Conservation (phyloP, 2,329 filamentous ascomycete genomes). For the Domatiomyces globalis region DNA sequence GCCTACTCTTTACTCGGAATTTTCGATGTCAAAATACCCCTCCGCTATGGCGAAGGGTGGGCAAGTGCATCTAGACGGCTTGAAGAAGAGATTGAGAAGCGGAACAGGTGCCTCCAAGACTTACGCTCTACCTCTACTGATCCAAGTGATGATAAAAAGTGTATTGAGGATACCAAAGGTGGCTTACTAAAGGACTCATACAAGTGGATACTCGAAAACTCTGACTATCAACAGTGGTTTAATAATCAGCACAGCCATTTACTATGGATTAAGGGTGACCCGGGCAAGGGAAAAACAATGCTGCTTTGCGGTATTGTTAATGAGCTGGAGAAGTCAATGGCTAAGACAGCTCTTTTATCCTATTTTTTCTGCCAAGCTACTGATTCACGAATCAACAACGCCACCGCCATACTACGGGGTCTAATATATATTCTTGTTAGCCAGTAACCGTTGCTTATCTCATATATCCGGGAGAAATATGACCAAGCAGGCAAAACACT, state of each 20-base stretch:
- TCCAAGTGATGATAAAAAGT: too few relatives aligned
- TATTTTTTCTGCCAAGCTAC: slow-evolving; percentile 28
- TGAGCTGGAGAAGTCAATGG: slow-evolving; percentile 9
- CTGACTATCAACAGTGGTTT: slow-evolving; percentile 15
- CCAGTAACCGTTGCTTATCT: slow-evolving; percentile 23
- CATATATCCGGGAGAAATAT: slow-evolving; percentile 25
- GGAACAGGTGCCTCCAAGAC: too few relatives aligned
- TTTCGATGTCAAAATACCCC: too few relatives aligned
- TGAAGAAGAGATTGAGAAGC: too few relatives aligned
- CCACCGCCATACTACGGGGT: slow-evolving; percentile 24
- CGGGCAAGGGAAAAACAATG: slow-evolving; percentile 31
- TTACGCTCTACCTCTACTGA: too few relatives aligned
- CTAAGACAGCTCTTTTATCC: slow-evolving; percentile 30
- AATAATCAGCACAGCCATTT: slow-evolving; percentile 16
- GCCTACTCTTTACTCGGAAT: too few relatives aligned
- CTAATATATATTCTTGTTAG: slow-evolving; percentile 30
- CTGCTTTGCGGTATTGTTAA: slow-evolving; percentile 23
- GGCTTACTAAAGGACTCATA: slow-evolving; percentile 9
- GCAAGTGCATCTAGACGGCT: too few relatives aligned
- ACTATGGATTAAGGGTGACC: slow-evolving; percentile 27
- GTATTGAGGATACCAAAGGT: slow-evolving; percentile 17
- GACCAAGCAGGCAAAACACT: slow-evolving; percentile 22
- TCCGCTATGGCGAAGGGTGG: too few relatives aligned
- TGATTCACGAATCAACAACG: slow-evolving; percentile 18
- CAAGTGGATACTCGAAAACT: slow-evolving; percentile 17